These are phyloP conservation scores for Salvia miltiorrhiza DNA, from an alignment of 257 asterid species.

Conservation along the genomic window DNA sequence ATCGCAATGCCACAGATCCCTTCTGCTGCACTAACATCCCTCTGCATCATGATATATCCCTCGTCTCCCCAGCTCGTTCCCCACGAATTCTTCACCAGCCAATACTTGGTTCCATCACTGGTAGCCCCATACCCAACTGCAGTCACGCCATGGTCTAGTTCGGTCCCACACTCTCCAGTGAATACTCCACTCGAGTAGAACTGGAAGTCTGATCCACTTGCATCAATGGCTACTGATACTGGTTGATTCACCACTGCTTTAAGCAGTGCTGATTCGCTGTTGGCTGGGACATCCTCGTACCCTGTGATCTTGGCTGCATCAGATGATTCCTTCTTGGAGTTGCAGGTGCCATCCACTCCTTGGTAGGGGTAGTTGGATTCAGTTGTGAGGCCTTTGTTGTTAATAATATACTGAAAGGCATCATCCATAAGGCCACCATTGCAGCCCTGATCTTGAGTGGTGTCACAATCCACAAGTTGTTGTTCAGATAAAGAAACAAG, in stretches of 20 bases:
- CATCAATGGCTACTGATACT: constrained; percentile 33
- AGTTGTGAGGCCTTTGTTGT: constrained; percentile 5
- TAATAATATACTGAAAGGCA: not conserved
- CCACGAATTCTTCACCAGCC: constrained; percentile 3
- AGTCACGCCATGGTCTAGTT: constrained; percentile 37
- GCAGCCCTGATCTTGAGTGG: constrained; percentile 3
- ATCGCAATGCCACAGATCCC: not conserved
- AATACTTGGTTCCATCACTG: constrained; percentile 25
- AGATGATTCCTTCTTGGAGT: not conserved
- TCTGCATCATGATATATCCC: not conserved
- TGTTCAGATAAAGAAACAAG: constrained; percentile 7
- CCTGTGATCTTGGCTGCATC: constrained; percentile 1
- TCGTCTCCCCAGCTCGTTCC: not conserved
- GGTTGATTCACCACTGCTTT: constrained; percentile 18
- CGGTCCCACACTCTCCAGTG: constrained; percentile 35
- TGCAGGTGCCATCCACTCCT: constrained; percentile 6
- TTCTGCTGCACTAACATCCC: not conserved
- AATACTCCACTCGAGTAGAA: constrained; percentile 34
- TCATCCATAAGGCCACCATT: constrained; percentile 1
- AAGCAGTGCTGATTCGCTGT: not conserved
- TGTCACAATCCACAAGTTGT: constrained; percentile 15
- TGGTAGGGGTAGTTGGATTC: constrained; percentile 6
- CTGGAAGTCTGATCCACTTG: constrained; percentile 24
- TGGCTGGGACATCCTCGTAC: constrained; percentile 10
- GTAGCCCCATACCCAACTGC: constrained; percentile 33